A percentile compares a stretch with the other conserved stretches of the same genome.
These are phyloP conservation scores for Leptographium lundbergii DNA, from an alignment of 2,329 filamentous ascomycete genomes.

Conservation along the genomic window DNA sequence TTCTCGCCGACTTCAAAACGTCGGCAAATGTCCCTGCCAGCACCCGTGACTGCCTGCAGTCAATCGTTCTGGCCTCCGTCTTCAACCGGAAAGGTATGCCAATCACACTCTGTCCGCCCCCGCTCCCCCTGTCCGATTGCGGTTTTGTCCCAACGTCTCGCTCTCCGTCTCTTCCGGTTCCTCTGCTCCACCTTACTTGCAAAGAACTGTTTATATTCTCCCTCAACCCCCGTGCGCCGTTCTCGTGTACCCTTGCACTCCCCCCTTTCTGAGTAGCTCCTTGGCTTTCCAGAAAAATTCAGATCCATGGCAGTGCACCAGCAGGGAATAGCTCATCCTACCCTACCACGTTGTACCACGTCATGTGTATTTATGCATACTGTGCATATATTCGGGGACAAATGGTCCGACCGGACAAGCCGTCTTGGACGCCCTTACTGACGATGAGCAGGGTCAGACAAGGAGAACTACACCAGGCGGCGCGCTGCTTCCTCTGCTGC, in stretches of 20 bases:
- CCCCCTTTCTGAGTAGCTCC: neutral
- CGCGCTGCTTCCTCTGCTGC: conserved; percentile 51
- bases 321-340: neutral
- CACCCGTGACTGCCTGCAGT: conserved; percentile 62
- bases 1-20: conserved; percentile 61
- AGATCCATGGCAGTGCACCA: neutral
- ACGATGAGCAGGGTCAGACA: conserved; percentile 21
- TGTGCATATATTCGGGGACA: neutral
- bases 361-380: neutral
- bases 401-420: neutral
- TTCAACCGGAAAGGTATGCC: conserved; percentile 54
- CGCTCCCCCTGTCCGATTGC: neutral
- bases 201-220: neutral
- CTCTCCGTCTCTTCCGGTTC: neutral
- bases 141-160: neutral
- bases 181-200: neutral
- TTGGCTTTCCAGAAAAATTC: neutral
- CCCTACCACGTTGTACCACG: neutral
- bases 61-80: conserved; percentile 62
- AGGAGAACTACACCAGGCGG: conserved; percentile 33
- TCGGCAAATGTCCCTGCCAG: conserved; percentile 58
- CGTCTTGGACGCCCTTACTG: neutral
- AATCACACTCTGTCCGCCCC: neutral
- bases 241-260: neutral
- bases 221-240: neutral